Conservation (phyloP, 768 basidiomycete species). For the Amanita subjunquillea region DNA sequence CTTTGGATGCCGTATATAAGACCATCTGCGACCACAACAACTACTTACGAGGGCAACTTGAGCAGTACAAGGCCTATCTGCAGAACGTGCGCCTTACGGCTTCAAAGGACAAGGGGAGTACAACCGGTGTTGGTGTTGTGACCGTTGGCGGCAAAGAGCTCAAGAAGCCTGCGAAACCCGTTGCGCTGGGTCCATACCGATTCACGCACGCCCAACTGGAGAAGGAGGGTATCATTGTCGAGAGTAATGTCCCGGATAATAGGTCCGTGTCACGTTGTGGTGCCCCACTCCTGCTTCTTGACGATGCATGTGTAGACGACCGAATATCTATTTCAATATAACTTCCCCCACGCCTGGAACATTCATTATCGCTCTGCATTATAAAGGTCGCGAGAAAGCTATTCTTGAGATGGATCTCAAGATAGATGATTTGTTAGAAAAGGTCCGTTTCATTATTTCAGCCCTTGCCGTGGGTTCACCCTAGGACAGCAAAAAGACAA, state of each 20-base stretch:
- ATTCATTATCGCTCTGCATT: constrained; percentile 97
- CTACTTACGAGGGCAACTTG: constrained; percentile 90
- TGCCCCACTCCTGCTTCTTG: not conserved
- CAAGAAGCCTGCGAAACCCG: constrained; percentile 78
- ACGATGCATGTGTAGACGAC: constrained; percentile 45
- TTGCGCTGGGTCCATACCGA: constrained; percentile 89
- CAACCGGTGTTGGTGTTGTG: constrained; percentile 88
- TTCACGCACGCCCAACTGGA: constrained; percentile 98
- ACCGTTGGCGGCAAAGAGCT: constrained; percentile 90
- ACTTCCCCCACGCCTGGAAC: constrained; percentile 96
- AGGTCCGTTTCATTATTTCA: constrained; percentile 41
- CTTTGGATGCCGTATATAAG: constrained; percentile 95
- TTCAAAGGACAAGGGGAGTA: constrained; percentile 79
- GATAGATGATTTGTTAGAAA: constrained; percentile 95
- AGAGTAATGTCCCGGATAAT: constrained; percentile 98
- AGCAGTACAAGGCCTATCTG: constrained; percentile 99
- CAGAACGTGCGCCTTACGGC: constrained; percentile 93
- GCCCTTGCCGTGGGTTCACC: constrained; percentile 4
- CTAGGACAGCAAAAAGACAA: constrained; percentile 90
- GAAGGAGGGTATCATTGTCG: constrained; percentile 98
- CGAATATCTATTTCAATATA: constrained; percentile 98
- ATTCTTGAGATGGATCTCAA: constrained; percentile 99
- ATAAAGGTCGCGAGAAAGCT: constrained; percentile 97
- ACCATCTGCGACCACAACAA: constrained; percentile 99
- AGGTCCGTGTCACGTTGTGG: constrained; percentile 39